Percentiles rank a stretch among this genome's conserved stretches.
These are phyloP conservation scores for Sphagnum tenellum DNA, from an alignment of 225 moss, liverwort and hornwort genomes.

Conservation along the genomic window DNA sequence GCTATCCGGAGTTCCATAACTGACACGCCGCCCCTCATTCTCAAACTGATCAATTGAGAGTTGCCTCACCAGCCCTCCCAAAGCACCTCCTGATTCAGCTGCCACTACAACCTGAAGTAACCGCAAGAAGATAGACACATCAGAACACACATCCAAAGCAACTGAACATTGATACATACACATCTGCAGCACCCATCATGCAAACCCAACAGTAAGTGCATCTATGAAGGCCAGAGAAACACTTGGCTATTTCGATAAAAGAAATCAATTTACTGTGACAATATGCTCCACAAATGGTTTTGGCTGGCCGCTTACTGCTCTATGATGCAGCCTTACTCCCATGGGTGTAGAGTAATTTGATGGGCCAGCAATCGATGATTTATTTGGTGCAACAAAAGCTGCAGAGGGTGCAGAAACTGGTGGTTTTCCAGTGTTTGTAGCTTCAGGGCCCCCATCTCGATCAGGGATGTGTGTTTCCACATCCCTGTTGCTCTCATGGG, in stretches of 20 bases:
- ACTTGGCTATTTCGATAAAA: background rate
- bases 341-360: constrained; percentile 39
- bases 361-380: constrained; percentile 18
- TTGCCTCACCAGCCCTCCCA: constrained; percentile 63
- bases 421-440: constrained; percentile 50
- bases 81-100: constrained; percentile 58
- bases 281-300: too few species aligned
- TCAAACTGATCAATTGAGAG: constrained; percentile 71
- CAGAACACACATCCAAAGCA: too few species aligned
- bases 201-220: too few species aligned
- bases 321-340: constrained; percentile 57
- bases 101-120: constrained; percentile 51
- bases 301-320: constrained; percentile 26
- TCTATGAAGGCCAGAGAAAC: background rate
- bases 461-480: constrained; percentile 26
- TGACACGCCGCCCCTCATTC: constrained; percentile 60
- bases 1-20: constrained; percentile 66
- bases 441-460: constrained; percentile 44
- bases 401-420: constrained; percentile 29
- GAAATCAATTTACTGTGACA: too few species aligned
- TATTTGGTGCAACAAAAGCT: constrained; percentile 20
- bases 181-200: too few species aligned
- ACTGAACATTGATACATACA: too few species aligned
- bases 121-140: background rate
- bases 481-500: constrained; percentile 39